Base-by-base conservation (phyloP, 2,329 filamentous ascomycete genomes). In the Calonectria ilicicola region DNA sequence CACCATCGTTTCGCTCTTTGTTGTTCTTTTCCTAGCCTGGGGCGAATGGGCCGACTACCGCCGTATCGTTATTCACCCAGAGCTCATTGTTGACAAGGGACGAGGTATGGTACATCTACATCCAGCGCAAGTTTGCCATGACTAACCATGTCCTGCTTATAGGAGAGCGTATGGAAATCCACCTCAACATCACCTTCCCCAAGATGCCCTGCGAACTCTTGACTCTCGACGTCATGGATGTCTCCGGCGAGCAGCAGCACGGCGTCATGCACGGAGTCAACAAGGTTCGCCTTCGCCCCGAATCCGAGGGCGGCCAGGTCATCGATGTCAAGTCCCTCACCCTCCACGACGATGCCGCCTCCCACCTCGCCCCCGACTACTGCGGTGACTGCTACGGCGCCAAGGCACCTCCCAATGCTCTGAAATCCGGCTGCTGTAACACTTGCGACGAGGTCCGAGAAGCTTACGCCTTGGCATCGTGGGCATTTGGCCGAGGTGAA, bases 141-240 rank as follows among this genome's bases (percentile, higher is more conserved):
- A 74, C 82, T 80, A 80, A 81, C 75, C 56, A 67, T 26, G 26
- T 44, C 26, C 62, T 40, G 9, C 49, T 56, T 63, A 69, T 78
- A 95, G 94, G 95, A 84, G 96, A 99, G 89, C 95, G 96, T 85
- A 98, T 99, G 96, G 97, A 98, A 84, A 99, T 99, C 77, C 95
- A 98, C 84, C 91, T 99, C 85, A 99, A 99, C 87, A 93, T 99
- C 72, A 97, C 95, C 58, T 99, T 99, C 83, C 97, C 97, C 12
- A 92, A 93, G 75, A 91, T 99, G 78, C 97, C 97, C 12, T 99
- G 97, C 86, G 96, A 98, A 85, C 91, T 99, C 65, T 89, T 98
- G 77, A 98, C 97, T 15, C 92, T 99, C 79, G 97, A 99, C 83
- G 96, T 99, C 69, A 99, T 99, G 97, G 97, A 99, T 85, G 96